phyloP scores from a whole-genome alignment of 805 yeast species.

The Saccharomycopsis synnaedendra region DNA sequence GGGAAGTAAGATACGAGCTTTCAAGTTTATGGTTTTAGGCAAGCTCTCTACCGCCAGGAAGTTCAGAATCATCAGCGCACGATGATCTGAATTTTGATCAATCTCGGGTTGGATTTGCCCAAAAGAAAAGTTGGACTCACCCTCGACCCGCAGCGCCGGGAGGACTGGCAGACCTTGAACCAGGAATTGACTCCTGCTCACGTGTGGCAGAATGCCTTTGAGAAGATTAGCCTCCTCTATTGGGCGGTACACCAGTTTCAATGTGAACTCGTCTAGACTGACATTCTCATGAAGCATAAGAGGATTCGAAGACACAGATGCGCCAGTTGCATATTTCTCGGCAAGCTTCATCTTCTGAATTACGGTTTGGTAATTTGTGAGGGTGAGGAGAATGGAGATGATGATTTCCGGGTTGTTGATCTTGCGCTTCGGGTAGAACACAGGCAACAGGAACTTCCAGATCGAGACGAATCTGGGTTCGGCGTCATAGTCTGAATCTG shows the following conservation, averaged over 20 bases:
- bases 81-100: background rate
- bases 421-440: conserved; percentile 16
- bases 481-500: background rate
- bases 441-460: conserved; percentile 17
- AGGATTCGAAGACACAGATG: background rate
- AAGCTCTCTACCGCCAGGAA: conserved; percentile 1
- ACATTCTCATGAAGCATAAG: conserved; percentile 12
- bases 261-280: conserved; percentile 13
- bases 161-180: conserved; percentile 1
- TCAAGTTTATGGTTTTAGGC: conserved; percentile 8
- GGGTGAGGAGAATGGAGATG: conserved; percentile 13
- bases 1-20: conserved; percentile 16
- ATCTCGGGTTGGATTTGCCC: too few species aligned
- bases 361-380: conserved; percentile 6
- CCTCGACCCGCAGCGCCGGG: background rate
- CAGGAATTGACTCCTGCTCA: conserved; percentile 1
- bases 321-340: conserved; percentile 1
- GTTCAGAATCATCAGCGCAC: conserved; percentile 5
- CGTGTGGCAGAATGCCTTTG: conserved; percentile 13
- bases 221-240: conserved; percentile 9
- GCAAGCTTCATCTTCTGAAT: conserved; percentile 5
- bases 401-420: conserved; percentile 16
- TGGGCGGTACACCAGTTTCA: conserved; percentile 10
- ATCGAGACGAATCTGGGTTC: conserved; percentile 5
- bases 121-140: conserved; percentile 1